Evolutionary conservation across 2,329 filamentous ascomycete species (phyloP), one percentile per base, ranked within the genome.

Genomic region (Clonostachys solani): DNA sequence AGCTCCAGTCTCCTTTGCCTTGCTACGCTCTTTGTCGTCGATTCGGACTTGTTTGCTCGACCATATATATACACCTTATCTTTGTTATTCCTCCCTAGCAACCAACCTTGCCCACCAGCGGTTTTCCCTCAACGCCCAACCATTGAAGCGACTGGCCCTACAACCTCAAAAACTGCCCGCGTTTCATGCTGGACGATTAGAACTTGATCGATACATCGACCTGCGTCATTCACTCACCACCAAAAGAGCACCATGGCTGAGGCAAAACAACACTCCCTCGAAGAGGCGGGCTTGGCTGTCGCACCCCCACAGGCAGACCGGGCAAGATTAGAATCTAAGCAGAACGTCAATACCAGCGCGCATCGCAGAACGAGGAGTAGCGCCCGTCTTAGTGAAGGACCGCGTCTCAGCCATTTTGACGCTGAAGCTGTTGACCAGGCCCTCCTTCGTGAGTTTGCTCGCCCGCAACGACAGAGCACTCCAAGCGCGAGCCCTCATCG

Each of bases 401-500:
- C 62, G 13, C 67, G 65, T 17, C 52, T 58, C n/a, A 61, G 59
- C 19, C 64, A 60, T 3, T 59, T 81, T 37, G 76, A 81, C 51
- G 57, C 72, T 18, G 74, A 78, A 42, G 69, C 68, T 5, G 66
- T 80, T 40, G 73, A 80, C 47, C 69, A 65, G 50, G 76, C 76
- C 23, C 59, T 81, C 44, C 65, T 76, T 13, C 68, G 75, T 50
- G 78, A 80, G 53, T 59, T 78, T n/a, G 69, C 73, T 49, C 67
- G 68, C 33, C 69, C 75, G 15, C 72, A 74, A 48, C 67, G 75
- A 47, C 76, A 81, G 47, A 75, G 73, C 52, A 75, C 77, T 2
- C 73, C 77, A 1, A 70, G 70, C 43, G 71, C 71, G 3, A 83
- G 77, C 53, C 80, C 80, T 36, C 75, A 75, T 60, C 69, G 79